Conservation (phyloP, 805 yeast species). For the Kuraishia borneana region DNA sequence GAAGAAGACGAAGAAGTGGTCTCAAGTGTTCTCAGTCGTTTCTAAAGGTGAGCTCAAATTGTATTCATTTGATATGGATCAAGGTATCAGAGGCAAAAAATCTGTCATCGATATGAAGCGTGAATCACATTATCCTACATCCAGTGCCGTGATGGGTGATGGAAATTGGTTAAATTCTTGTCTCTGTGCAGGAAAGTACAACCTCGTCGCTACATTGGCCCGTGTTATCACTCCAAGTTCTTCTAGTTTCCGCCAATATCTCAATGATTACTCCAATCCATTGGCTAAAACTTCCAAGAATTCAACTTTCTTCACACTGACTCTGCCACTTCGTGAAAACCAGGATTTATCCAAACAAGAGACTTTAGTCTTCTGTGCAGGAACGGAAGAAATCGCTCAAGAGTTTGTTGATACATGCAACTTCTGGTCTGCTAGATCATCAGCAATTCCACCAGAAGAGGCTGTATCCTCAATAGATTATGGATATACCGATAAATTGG, state of each 20-base stretch:
- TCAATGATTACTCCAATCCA: neutral
- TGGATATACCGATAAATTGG: conserved; percentile 52
- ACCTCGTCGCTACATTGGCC: conserved; percentile 41
- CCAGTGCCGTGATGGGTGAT: conserved; percentile 21
- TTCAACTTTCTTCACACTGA: conserved; percentile 39
- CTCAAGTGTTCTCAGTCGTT: conserved; percentile 51
- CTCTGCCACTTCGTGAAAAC: conserved; percentile 35
- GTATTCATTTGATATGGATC: conserved; percentile 31
- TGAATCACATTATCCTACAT: neutral
- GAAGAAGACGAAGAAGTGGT: conserved; percentile 20
- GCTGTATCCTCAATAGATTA: conserved; percentile 69
- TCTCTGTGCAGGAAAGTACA: conserved; percentile 39
- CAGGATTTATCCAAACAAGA: conserved; percentile 15
- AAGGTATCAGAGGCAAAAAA: conserved; percentile 3
- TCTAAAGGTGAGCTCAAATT: conserved; percentile 54
- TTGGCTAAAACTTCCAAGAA: conserved; percentile 2
- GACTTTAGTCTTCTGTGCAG: conserved; percentile 50
- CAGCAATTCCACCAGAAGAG: conserved; percentile 69
- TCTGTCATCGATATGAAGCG: conserved; percentile 3
- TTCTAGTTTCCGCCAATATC: conserved; percentile 8
- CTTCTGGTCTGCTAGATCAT: conserved; percentile 82
- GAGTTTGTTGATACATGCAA: conserved; percentile 71
- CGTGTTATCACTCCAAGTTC: conserved; percentile 26
- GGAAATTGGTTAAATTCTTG: conserved; percentile 66
- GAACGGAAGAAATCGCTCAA: conserved; percentile 53